Conservation (phyloP, 768 basidiomycete genomes). For the Tylopilus felleus region DNA sequence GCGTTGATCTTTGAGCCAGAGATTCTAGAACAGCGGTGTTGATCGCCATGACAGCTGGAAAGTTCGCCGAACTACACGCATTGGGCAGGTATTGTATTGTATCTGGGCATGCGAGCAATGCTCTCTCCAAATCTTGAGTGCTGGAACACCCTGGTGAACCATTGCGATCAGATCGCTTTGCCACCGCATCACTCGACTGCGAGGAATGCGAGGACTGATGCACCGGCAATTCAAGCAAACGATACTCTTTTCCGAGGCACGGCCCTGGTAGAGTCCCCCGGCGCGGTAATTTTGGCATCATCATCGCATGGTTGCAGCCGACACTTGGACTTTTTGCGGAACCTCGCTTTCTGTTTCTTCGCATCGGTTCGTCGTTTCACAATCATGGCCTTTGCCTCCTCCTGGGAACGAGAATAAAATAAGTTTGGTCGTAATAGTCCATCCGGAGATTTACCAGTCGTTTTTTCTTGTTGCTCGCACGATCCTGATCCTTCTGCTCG, state of each 20-base stretch:
- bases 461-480: conserved; percentile 31
- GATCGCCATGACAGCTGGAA: conserved; percentile 18
- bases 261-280: conserved; percentile 5
- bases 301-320: conserved; percentile 11
- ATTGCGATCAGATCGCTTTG: conserved; percentile 28
- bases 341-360: conserved; percentile 40
- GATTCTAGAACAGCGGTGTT: conserved; percentile 10
- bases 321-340: conserved; percentile 23
- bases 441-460: conserved; percentile 37
- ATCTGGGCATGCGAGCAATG: conserved; percentile 13
- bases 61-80: conserved; percentile 20
- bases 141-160: conserved; percentile 6
- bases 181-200: conserved; percentile 9
- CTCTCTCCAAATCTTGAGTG: conserved; percentile 6
- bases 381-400: conserved; percentile 41
- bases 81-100: conserved; percentile 5
- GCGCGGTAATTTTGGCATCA: conserved; percentile 9
- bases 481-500: conserved; percentile 26
- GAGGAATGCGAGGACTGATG: conserved; percentile 19
- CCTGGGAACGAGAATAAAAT: conserved; percentile 29
- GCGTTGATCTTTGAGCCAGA: conserved; percentile 12
- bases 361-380: conserved; percentile 34
- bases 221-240: conserved; percentile 25
- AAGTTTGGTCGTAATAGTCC: conserved; percentile 5
- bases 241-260: conserved; percentile 34